These are phyloP conservation scores for Knufia petricola DNA, from an alignment of 2,329 filamentous ascomycete species.

Conservation along the genomic window DNA sequence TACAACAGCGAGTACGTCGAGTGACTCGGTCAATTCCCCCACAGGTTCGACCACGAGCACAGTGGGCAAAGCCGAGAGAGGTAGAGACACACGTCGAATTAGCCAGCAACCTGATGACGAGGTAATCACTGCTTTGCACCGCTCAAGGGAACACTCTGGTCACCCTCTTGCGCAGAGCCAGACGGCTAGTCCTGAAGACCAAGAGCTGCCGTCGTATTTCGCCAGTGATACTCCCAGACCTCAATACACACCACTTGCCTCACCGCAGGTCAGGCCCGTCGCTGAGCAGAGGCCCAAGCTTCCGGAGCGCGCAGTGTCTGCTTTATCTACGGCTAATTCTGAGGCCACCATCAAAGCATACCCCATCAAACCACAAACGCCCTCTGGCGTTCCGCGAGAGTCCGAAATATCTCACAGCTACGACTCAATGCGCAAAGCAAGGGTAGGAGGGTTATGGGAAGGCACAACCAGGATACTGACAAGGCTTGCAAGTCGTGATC, in stretches of 20 bases:
- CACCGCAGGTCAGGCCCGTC: slow-evolving; percentile 9
- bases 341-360: slow-evolving; percentile 35
- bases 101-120: slow-evolving; percentile 55
- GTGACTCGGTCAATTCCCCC: slow-evolving; percentile 41
- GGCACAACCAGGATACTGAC: slow-evolving; percentile 16
- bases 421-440: slow-evolving; percentile 16
- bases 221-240: slow-evolving; percentile 16
- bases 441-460: slow-evolving; percentile 20
- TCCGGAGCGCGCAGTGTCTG: slow-evolving; percentile 33
- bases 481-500: slow-evolving; percentile 27
- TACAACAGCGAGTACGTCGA: slow-evolving; percentile 45
- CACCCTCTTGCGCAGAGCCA: slow-evolving; percentile 69
- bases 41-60: slow-evolving; percentile 47
- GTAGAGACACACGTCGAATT: slow-evolving; percentile 33
- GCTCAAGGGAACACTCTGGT: slow-evolving; percentile 46
- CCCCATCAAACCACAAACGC: slow-evolving; percentile 20
- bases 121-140: slow-evolving; percentile 42
- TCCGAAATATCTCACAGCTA: slow-evolving; percentile 11
- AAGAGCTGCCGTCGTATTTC: slow-evolving; percentile 32
- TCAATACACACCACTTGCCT: neutral
- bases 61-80: slow-evolving; percentile 42
- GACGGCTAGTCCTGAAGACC: slow-evolving; percentile 55
- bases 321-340: slow-evolving; percentile 38
- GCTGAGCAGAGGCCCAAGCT: slow-evolving; percentile 28
- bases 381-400: slow-evolving; percentile 6